Evolutionary conservation across 2,329 filamentous ascomycete genomes (phyloP).

Genomic region (Didymella pomorum): DNA sequence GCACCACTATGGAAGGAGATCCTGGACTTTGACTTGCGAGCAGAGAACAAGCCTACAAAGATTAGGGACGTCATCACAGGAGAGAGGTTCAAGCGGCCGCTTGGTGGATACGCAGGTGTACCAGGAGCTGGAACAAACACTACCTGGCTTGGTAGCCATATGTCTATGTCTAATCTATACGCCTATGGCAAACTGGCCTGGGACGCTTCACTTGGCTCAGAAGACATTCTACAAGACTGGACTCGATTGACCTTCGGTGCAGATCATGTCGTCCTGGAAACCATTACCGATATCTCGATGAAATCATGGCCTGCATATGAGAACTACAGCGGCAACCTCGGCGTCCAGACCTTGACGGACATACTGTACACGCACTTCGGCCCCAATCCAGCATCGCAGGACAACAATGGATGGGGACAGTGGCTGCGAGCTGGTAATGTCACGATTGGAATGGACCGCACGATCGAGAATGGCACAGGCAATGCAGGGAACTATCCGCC

Average conservation of each 20-base stretch:
- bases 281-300: conserved; percentile 70
- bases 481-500: conserved; percentile 71
- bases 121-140: conserved; percentile 71
- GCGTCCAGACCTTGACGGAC: conserved; percentile 73
- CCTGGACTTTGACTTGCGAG: conserved; percentile 71
- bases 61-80: conserved; percentile 70
- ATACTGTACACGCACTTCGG: conserved; percentile 73
- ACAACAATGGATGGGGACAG: conserved; percentile 74
- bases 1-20: conserved; percentile 73
- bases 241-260: conserved; percentile 70
- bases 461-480: conserved; percentile 71
- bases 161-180: conserved; percentile 72
- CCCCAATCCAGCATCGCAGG: conserved; percentile 71
- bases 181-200: conserved; percentile 73
- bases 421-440: conserved; percentile 71
- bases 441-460: conserved; percentile 75
- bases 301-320: conserved; percentile 75
- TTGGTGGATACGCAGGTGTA: conserved; percentile 71
- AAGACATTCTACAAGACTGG: conserved; percentile 69
- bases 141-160: conserved; percentile 74
- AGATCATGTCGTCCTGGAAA: conserved; percentile 63
- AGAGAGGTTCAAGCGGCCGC: conserved; percentile 63
- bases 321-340: conserved; percentile 74
- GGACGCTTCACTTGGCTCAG: conserved; percentile 62
- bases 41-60: conserved; percentile 63